Evolutionary conservation across 2,329 filamentous ascomycete species (phyloP), one percentile per base, ranked within the genome.

Genomic region (Pseudocercospora crystallina): DNA sequence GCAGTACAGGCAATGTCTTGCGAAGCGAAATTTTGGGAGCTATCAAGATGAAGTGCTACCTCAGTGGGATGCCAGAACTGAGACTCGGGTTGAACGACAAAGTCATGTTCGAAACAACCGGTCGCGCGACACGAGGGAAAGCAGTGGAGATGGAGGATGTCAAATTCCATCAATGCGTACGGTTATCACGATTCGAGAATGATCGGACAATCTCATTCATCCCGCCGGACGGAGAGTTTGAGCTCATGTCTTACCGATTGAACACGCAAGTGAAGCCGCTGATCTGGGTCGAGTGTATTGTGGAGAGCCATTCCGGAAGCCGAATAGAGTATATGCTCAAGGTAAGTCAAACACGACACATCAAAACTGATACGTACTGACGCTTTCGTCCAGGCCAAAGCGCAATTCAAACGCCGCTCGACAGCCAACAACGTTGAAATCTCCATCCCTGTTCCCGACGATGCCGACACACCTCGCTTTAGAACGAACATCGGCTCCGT

Each of bases 61-160:
- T 99, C 12, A 96, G 90, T 40, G 94, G 94, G 51, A 99, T 99
- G 94, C 94, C 94, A 9, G 94, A 99, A 74, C 74, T 99, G 65
- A 86, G 94, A 26, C 74, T 99, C 43, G 94, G 94, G 4, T 76
- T 99, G 68, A 99, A 99, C 76, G 94, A 99, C 78, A 99, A 99
- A 75, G 94, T 90, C 71, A 99, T 99, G 94, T 99, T 99, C 67
- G 94, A 99, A 75, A 95, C 90, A 3, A 99, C 94, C 0, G 94
- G 94, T 26, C 82, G 94, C 55, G 90, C 92, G 12, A 97, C 92
- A 35, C 79, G 94, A 65, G 94, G 94, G 54, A 99, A 99, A 74
- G 89, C 94, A 8, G 94, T 99, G 58, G 94, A 99, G 75, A 99
- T 99, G 94, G 94, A 99, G 68, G 94, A 99, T 64, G 94, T 99